Base-by-base conservation (phyloP, 2,329 filamentous ascomycete species). In the Arthrinium puccinioides region DNA sequence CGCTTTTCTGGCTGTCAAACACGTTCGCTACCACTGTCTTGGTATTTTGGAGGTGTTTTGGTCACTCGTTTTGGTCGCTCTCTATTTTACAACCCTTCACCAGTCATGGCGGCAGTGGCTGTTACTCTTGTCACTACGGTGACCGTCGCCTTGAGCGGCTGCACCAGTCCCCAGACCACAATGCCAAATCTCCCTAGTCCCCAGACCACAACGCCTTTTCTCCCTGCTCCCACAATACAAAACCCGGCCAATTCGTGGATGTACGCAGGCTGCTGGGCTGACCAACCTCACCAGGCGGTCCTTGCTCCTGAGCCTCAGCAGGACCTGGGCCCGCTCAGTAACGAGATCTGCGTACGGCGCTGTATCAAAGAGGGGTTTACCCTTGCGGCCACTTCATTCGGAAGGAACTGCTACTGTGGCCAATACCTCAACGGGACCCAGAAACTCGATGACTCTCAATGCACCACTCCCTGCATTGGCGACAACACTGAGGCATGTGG, bases 391-490 rank as follows among this genome's bases (percentile, higher is more conserved):
- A 71, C 69, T 14, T 67, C 73, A 47, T 67, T 67, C 19, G 63
- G 62, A 23, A 60, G 62, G 16, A 59, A 64, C 43, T 74, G 69
- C 53, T 70, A 66, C 49, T 74, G 69, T 43, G 69, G 65, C 13
- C 59, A 66, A 43, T 48, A 48, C 18, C 48, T 70, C 14, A 54
- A 51, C 19, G 56, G 58, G 28, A 63, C 59, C 20, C 52, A 60
- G 32, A 57, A 60, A 43, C 48, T 76, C 14, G 62, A 64, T 30
- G 68, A 70, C 4, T 55, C 51, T 7, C 45, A 50, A 10, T 79
- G 75, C 56, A 53, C 55, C 28, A 67, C 63, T 47, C 55, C 66
- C 2, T 79, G 75, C 50, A 62, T 66, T 36, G 74, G 70, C 16
- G 66, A 74, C 44, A 42, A 43, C 2, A 53, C 49, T 9, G 57